Conservation (phyloP, 2,329 filamentous ascomycete species). For the Penicillium sp. region DNA sequence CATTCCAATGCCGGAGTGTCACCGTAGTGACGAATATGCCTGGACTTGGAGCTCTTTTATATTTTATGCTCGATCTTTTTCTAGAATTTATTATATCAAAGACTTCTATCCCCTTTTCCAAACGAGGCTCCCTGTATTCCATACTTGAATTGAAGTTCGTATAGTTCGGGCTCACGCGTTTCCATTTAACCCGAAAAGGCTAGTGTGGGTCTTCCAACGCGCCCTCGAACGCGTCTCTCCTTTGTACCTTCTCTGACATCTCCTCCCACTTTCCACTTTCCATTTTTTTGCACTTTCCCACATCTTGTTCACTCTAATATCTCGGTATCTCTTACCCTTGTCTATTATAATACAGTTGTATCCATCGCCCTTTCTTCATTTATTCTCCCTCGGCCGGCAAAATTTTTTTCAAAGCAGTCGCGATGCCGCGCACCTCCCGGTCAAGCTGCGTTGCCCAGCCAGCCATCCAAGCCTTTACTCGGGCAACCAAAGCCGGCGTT, state of each 20-base stretch:
- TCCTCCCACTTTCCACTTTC: constrained; percentile 4
- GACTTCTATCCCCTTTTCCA: neutral
- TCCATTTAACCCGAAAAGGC: constrained; percentile 14
- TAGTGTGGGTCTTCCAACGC: constrained; percentile 7
- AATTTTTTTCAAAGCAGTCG: constrained; percentile 15
- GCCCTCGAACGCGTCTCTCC: constrained; percentile 15
- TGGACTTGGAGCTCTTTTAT: neutral
- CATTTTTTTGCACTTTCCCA: constrained; percentile 3
- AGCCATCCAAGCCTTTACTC: constrained; percentile 41
- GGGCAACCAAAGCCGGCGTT: constrained; percentile 37
- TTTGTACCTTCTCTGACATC: constrained; percentile 5
- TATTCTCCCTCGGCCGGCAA: neutral
- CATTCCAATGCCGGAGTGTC: constrained; percentile 21
- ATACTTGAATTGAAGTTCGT: neutral
- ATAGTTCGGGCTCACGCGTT: constrained; percentile 4
- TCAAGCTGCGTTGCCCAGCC: constrained; percentile 26
- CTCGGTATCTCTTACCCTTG: constrained; percentile 20
- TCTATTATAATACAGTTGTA: constrained; percentile 10
- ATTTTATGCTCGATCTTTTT: neutral
- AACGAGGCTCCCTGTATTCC: neutral
- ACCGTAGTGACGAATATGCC: constrained; percentile 16
- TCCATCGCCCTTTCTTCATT: constrained; percentile 9
- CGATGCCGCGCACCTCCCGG: constrained; percentile 27
- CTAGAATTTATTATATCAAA: neutral
- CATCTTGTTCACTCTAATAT: constrained; percentile 6